These are phyloP conservation scores for Nicotiana sylvestris DNA, from an alignment of 257 asterid genomes.

Conservation along the genomic window DNA sequence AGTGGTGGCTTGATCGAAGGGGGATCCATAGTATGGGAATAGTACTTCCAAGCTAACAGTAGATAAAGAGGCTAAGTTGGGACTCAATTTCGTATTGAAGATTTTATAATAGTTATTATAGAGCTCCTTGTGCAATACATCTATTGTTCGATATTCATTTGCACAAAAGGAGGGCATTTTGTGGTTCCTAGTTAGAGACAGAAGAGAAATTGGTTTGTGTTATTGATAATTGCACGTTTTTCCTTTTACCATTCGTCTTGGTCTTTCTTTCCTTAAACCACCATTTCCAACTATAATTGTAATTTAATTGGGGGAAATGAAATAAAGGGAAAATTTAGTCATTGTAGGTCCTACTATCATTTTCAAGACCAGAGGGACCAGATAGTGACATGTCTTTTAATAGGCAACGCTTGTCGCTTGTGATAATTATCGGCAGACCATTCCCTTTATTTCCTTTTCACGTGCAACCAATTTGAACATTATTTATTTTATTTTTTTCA, in stretches of 20 bases:
- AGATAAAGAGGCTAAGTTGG: no score
- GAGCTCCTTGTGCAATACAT: no score
- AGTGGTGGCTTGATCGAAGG: no score
- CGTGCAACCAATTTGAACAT: no score
- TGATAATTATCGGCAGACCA: neutral
- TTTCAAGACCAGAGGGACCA: neutral
- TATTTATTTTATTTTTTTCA: no score
- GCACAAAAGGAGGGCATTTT: neutral
- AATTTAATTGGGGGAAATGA: neutral
- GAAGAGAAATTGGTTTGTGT: neutral
- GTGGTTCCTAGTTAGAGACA: neutral
- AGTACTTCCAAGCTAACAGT: no score
- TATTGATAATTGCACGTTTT: neutral
- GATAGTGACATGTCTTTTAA: neutral
- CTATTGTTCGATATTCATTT: neutral
- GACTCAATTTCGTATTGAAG: no score
- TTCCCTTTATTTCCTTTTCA: neutral
- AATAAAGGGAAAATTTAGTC: neutral
- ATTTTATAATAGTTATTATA: no score
- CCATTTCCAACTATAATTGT: neutral
- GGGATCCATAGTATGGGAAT: no score
- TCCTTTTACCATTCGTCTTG: no score
- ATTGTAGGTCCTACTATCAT: neutral
- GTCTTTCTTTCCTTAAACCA: neutral
- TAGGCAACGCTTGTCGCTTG: neutral